phyloP scores from a whole-genome alignment of 2,329 filamentous ascomycete genomes.

The Aspergillus costaricaensis region DNA sequence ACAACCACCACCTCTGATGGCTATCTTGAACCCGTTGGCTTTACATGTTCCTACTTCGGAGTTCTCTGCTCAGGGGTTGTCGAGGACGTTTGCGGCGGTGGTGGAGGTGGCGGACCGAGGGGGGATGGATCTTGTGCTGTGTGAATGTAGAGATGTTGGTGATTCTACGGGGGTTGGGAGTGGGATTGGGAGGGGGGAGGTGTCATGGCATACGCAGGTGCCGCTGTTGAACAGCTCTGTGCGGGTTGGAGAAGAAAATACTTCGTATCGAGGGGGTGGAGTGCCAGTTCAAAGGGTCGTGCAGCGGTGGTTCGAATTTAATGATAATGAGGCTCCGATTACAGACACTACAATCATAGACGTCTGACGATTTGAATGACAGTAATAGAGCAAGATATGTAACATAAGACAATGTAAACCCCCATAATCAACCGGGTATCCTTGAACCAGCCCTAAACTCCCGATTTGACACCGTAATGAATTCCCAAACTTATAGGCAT shows the following conservation, averaged over 20 bases:
- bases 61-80: constrained; percentile 52
- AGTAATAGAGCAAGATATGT: constrained; percentile 17
- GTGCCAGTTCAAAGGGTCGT: constrained; percentile 61
- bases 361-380: constrained; percentile 7
- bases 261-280: constrained; percentile 58
- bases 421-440: constrained; percentile 41
- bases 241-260: constrained; percentile 49
- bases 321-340: constrained; percentile 34
- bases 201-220: constrained; percentile 53
- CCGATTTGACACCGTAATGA: constrained; percentile 26
- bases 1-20: constrained; percentile 31
- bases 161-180: constrained; percentile 31
- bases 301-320: constrained; percentile 66
- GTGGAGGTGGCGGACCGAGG: constrained; percentile 40
- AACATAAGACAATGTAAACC: constrained; percentile 27
- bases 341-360: background rate
- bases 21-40: constrained; percentile 44
- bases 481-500: constrained; percentile 56
- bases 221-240: constrained; percentile 64
- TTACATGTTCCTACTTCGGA: constrained; percentile 48
- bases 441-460: constrained; percentile 41
- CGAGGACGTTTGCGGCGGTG: constrained; percentile 44
- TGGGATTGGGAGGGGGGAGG: constrained; percentile 25
- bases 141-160: constrained; percentile 42
- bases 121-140: constrained; percentile 39